phyloP scores from a whole-genome alignment of 108 stramenopile genomes.

The Schizochytrium sp. region DNA sequence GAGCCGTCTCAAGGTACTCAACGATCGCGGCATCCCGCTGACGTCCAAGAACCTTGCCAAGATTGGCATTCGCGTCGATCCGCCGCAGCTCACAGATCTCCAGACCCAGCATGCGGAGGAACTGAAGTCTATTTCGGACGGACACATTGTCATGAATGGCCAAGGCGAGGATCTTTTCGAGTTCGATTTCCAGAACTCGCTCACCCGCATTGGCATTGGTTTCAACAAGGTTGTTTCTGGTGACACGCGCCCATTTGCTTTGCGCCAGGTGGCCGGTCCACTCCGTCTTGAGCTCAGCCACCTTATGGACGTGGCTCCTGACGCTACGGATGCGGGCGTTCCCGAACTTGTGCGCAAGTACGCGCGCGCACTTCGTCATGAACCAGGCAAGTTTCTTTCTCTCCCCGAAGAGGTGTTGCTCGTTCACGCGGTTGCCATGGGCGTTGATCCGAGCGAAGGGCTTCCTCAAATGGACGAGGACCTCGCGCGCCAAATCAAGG shows the following conservation, averaged over 20 bases:
- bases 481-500: not conserved
- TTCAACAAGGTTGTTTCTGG: not conserved
- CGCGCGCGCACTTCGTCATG: not conserved
- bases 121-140: conserved; percentile 6
- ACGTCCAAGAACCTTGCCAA: not conserved
- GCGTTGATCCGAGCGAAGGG: not conserved
- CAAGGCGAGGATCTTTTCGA: not conserved
- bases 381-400: not conserved
- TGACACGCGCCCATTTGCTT: not conserved
- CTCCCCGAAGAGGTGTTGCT: not conserved
- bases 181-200: not conserved
- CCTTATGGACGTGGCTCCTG: not conserved
- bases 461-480: not conserved
- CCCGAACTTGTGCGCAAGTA: not conserved
- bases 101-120: conserved; percentile 15
- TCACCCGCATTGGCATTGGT: conserved; percentile 6
- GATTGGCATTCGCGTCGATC: not conserved
- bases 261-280: conserved; percentile 11
- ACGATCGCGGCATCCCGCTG: not conserved
- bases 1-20: not conserved
- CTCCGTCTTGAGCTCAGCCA: conserved; percentile 10
- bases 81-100: not conserved
- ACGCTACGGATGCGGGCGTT: not conserved
- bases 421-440: not conserved
- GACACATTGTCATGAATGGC: not conserved